Evolutionary conservation across 2,329 filamentous ascomycete genomes (phyloP), one percentile per base, ranked within the genome.

Genomic region (Dryadomyces quercivorus): DNA sequence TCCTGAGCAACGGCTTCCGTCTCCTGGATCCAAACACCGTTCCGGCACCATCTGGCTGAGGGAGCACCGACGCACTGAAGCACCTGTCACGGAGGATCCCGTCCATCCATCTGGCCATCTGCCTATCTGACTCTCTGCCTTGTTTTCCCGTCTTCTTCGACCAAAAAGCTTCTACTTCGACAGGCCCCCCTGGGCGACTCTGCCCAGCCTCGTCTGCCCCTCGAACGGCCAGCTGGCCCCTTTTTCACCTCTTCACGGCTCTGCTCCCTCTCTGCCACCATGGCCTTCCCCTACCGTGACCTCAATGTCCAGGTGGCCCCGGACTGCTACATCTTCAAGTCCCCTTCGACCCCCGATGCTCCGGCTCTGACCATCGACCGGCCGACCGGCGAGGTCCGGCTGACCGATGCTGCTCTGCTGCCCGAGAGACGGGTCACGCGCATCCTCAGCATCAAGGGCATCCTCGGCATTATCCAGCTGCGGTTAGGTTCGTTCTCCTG

Each of bases 281-380:
- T 70, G 67, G 63, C 65, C 48, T 70, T 81, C 61, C 93, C 92
- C 21, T 98, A 91, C 72, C 82, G 92, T 67, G 93, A 98, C 75
- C 94, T 97, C 75, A 98, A 97, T 70, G 83, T 98, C 69, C 90
- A 95, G 70, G 87, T 90, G 61, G 90, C 92, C 52, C 78, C 88
- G 63, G 88, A 92, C 63, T 86, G 93, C 67, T 98, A 98, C 76
- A 88, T 90, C 63, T 98, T 98, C 71, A 91, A 88, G 43, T 98
- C 93, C 31, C 93, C 93, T 31, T 97, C 93, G 0, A 92, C 90
- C 3, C 90, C 91, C 58, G 83, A 91, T 70, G 86, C 91, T 31
- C 89, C 88, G 15, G 88, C 89, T 10, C 77, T 98, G 52, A 82
- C 95, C 15, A 80, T 98, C 60, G 93, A 97, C 65, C 82, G 93